Percentiles rank a stretch among this genome's conserved stretches.
Conservation (phyloP, 352 stramenopile genomes). For the Aphanomyces euteiches region DNA sequence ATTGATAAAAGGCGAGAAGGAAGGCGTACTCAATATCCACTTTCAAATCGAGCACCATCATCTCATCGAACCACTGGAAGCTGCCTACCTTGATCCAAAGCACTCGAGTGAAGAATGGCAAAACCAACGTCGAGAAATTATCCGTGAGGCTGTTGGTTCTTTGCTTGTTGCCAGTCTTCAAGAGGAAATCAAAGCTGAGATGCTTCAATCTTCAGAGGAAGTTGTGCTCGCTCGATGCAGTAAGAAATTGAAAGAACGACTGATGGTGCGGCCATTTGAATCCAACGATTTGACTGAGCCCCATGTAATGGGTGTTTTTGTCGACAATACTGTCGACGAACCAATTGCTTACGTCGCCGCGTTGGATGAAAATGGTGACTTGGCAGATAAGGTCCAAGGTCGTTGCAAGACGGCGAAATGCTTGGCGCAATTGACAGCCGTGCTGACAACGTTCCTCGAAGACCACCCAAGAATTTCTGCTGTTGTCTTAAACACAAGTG, state of each 20-base stretch:
- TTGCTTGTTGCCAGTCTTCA: constrained; percentile 84
- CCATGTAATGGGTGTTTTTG: constrained; percentile 84
- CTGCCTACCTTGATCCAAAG: constrained; percentile 55
- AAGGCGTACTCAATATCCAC: constrained; percentile 70
- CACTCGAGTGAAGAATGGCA: constrained; percentile 77
- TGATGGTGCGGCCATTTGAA: constrained; percentile 76
- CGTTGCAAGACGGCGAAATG: constrained; percentile 72
- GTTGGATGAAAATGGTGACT: constrained; percentile 79
- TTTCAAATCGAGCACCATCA: constrained; percentile 80
- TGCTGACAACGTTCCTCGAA: constrained; percentile 72
- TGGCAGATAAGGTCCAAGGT: constrained; percentile 82
- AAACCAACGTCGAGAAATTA: constrained; percentile 72
- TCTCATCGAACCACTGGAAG: constrained; percentile 74
- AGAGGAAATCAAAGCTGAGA: constrained; percentile 78
- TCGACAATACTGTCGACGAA: constrained; percentile 54
- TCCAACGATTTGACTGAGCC: constrained; percentile 69
- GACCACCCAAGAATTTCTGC: constrained; percentile 78
- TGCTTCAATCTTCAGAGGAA: constrained; percentile 65
- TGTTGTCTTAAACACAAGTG: constrained; percentile 86
- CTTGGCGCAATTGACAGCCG: constrained; percentile 1
- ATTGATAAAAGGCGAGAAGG: constrained; percentile 74
- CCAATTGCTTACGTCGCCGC: constrained; percentile 76
- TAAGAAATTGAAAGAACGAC: constrained; percentile 53
- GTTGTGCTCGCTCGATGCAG: constrained; percentile 75
- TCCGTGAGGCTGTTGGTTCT: constrained; percentile 78